These are phyloP conservation scores for Trichoderma atroviride DNA, from an alignment of 2,329 filamentous ascomycete species.

Conservation along the genomic window DNA sequence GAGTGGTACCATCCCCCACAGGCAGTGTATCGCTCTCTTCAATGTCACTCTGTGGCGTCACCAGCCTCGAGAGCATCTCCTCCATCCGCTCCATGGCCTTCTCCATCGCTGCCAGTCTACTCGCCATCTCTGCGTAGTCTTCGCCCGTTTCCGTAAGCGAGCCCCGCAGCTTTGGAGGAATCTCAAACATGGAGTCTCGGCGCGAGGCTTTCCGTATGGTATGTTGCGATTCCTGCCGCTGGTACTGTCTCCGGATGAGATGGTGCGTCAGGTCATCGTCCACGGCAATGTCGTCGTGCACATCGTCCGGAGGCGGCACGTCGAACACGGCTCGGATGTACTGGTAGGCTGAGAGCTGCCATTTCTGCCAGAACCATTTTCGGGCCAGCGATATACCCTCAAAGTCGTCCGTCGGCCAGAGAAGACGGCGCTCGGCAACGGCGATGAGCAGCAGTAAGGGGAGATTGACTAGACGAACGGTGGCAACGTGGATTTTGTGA, in stretches of 20 bases:
- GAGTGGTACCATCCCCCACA: conserved; percentile 33
- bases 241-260: conserved; percentile 60
- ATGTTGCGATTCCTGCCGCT: conserved; percentile 43
- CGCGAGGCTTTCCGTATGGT: conserved; percentile 43
- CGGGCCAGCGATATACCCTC: conserved; percentile 32
- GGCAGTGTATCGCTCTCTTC: conserved; percentile 11
- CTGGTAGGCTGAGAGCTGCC: conserved; percentile 69
- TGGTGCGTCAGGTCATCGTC: conserved; percentile 63
- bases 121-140: conserved; percentile 48
- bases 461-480: conserved; percentile 73
- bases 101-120: conserved; percentile 54
- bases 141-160: conserved; percentile 50
- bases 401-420: conserved; percentile 55
- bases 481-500: conserved; percentile 83
- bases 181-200: conserved; percentile 60
- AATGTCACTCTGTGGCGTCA: conserved; percentile 32
- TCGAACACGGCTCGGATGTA: conserved; percentile 76
- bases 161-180: conserved; percentile 51
- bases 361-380: conserved; percentile 66
- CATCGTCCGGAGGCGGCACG: conserved; percentile 65
- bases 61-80: conserved; percentile 47
- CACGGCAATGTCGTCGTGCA: conserved; percentile 59
- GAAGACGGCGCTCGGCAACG: conserved; percentile 67
- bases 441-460: conserved; percentile 74
- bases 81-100: conserved; percentile 53